Evolutionary conservation across 306 rosid species (phyloP).

Genomic region (Vigna radiata): DNA sequence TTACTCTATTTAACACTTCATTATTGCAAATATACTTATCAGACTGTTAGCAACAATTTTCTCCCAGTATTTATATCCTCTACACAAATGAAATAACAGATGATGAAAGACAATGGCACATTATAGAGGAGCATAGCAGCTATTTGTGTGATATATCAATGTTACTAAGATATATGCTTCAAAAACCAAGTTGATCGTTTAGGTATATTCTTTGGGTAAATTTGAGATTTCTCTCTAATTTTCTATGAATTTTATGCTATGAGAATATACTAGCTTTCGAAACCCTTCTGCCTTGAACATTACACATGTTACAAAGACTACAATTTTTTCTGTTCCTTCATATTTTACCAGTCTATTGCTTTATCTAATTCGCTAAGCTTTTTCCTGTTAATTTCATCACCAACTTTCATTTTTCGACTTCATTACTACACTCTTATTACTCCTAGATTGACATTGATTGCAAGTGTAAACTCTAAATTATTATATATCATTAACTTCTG

Average conservation of each 20-base stretch:
- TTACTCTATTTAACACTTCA: not conserved
- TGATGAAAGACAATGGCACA: not conserved
- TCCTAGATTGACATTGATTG: not conserved
- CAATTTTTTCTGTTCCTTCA: not conserved
- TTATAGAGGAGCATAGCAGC: not conserved
- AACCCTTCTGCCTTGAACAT: not conserved
- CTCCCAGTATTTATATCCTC: not conserved
- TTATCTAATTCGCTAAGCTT: not conserved
- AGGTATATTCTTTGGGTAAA: too few species aligned
- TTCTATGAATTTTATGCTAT: not conserved
- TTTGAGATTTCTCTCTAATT: not conserved
- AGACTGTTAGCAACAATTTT: not conserved
- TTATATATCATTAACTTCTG: not conserved
- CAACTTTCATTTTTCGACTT: not conserved
- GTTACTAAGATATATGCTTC: not conserved
- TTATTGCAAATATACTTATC: not conserved
- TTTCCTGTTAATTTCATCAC: not conserved
- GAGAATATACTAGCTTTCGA: not conserved
- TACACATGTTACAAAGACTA: not conserved
- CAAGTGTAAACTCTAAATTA: not conserved
- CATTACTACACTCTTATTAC: not conserved
- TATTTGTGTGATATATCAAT: not conserved
- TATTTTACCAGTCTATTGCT: too few species aligned
- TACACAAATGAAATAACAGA: slow-evolving; percentile 23
- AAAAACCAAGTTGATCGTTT: not conserved